These are phyloP conservation scores for Boletus insuetus DNA, from an alignment of 768 basidiomycete genomes.

Conservation along the genomic window DNA sequence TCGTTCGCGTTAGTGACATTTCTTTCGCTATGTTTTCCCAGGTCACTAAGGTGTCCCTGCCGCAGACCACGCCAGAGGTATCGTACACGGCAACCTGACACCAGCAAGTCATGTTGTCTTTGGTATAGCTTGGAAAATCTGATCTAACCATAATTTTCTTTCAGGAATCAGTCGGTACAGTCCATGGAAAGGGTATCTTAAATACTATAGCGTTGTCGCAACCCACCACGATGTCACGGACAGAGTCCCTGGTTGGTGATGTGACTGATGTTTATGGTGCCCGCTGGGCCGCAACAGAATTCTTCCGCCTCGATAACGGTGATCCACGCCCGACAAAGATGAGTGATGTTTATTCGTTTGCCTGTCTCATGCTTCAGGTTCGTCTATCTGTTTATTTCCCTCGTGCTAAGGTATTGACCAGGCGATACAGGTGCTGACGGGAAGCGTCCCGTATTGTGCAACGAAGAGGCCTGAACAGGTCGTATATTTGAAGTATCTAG, in stretches of 20 bases:
- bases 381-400: not conserved
- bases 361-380: conserved; percentile 17
- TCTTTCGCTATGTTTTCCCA: not conserved
- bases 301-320: conserved; percentile 1
- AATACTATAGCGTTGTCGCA: too few species aligned
- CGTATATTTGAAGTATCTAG: conserved; percentile 12
- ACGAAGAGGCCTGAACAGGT: conserved; percentile 11
- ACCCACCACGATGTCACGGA: too few species aligned
- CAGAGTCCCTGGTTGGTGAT: not conserved
- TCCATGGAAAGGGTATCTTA: conserved; percentile 2
- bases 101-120: not conserved
- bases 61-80: not conserved
- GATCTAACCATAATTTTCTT: not conserved
- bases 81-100: conserved; percentile 10
- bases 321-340: conserved; percentile 4
- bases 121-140: not conserved
- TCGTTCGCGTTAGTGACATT: not conserved
- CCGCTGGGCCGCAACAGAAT: conserved; percentile 14
- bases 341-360: conserved; percentile 17
- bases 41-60: not conserved
- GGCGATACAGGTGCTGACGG: conserved; percentile 3
- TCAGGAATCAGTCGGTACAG: conserved; percentile 4
- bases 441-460: conserved; percentile 5
- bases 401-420: not conserved
- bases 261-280: not conserved